phyloP scores from a whole-genome alignment of 2,329 filamentous ascomycete genomes.

The Fusarium nygamai region DNA sequence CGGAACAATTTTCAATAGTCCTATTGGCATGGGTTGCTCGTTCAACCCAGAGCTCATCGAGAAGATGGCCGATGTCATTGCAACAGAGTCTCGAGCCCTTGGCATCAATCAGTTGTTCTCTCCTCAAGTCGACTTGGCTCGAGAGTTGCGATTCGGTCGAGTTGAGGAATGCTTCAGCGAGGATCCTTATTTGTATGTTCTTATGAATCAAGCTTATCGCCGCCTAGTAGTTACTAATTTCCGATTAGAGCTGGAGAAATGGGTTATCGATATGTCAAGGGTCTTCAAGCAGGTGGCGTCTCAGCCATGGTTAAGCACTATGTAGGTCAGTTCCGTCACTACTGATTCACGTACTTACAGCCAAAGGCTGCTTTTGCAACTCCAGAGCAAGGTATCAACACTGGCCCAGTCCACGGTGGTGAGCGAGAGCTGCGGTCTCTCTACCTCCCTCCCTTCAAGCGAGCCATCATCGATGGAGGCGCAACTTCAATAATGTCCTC shows the following conservation, averaged over 20 bases:
- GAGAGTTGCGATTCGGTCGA: conserved; percentile 76
- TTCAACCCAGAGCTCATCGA: conserved; percentile 73
- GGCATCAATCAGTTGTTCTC: conserved; percentile 80
- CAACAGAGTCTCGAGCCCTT: conserved; percentile 70
- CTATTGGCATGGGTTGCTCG: conserved; percentile 76
- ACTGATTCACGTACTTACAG: neutral
- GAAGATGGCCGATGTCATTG: conserved; percentile 74
- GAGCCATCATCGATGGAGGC: conserved; percentile 75
- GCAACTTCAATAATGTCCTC: conserved; percentile 78
- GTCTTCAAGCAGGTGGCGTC: conserved; percentile 72
- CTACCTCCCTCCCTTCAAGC: conserved; percentile 70
- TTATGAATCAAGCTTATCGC: too few species aligned
- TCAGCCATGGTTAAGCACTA: conserved; percentile 81
- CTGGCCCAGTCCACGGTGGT: conserved; percentile 65
- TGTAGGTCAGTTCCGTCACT: conserved; percentile 47
- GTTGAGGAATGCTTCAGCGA: conserved; percentile 81
- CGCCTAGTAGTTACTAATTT: conserved; percentile 10
- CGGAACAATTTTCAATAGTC: conserved; percentile 82
- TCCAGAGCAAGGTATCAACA: conserved; percentile 79
- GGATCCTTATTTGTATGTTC: conserved; percentile 67
- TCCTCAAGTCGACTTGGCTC: conserved; percentile 75
- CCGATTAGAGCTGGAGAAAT: conserved; percentile 66
- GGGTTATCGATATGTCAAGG: conserved; percentile 65
- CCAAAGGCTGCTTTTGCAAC: conserved; percentile 67
- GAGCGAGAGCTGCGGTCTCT: conserved; percentile 65